Evolutionary conservation across 2,329 filamentous ascomycete genomes (phyloP).

Genomic region (Emergomyces pasteurianus): DNA sequence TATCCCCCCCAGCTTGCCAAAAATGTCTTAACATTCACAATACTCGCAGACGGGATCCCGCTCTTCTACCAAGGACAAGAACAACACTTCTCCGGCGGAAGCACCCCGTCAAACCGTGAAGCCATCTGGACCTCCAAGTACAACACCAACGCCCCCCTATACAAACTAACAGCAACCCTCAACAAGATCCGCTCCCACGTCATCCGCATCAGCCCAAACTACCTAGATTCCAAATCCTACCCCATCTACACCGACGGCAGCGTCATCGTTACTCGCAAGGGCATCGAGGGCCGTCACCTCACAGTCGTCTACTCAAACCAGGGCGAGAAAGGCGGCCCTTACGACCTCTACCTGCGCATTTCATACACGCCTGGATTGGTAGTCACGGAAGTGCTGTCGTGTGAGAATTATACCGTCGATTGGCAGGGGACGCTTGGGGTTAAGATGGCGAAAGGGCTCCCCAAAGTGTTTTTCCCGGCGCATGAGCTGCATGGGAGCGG

Average conservation of each 20-base stretch:
- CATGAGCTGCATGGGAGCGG: conserved; percentile 13
- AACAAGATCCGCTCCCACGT: conserved; percentile 41
- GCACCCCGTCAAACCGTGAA: conserved; percentile 41
- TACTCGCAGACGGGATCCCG: conserved; percentile 49
- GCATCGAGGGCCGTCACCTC: conserved; percentile 20
- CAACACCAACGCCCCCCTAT: conserved; percentile 36
- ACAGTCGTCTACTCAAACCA: conserved; percentile 34
- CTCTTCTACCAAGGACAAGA: conserved; percentile 57
- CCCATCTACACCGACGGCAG: conserved; percentile 34
- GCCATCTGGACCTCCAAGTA: conserved; percentile 46
- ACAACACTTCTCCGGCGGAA: conserved; percentile 45
- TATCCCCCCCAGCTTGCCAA: conserved; percentile 34
- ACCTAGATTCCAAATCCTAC: conserved; percentile 31
- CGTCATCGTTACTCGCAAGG: conserved; percentile 36
- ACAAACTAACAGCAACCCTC: conserved; percentile 35
- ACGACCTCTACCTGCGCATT: conserved; percentile 34
- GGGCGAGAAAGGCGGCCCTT: conserved; percentile 27
- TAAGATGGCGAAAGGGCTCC: conserved; percentile 13
- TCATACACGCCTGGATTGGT: conserved; percentile 24
- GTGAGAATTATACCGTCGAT: conserved; percentile 15
- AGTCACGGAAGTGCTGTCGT: conserved; percentile 29
- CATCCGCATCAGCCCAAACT: conserved; percentile 25
- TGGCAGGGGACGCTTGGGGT: conserved; percentile 12
- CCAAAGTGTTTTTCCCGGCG: conserved; percentile 15
- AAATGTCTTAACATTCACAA: conserved; percentile 50